A percentile compares a stretch with the other conserved stretches of the same genome.
phyloP scores from a whole-genome alignment of 2,329 filamentous ascomycete species.

The Pyrenochaeta sp. region DNA sequence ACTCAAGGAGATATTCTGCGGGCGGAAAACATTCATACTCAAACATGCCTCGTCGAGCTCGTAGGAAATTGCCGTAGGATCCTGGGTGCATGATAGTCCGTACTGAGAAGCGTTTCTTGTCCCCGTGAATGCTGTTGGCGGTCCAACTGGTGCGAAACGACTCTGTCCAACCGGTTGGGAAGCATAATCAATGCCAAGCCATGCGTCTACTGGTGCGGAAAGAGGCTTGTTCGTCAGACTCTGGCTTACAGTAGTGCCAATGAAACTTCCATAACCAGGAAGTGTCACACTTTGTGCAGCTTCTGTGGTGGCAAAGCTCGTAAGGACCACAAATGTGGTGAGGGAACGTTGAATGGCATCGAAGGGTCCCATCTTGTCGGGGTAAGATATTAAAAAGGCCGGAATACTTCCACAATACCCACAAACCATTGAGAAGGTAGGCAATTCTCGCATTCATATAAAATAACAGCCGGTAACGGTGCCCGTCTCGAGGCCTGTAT shows the following conservation, averaged over 20 bases:
- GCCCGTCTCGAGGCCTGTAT: too few relatives aligned
- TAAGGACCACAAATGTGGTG: too few relatives aligned
- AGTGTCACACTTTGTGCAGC: too few relatives aligned
- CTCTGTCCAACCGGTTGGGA: conserved; percentile 46
- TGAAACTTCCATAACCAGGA: conserved; percentile 49
- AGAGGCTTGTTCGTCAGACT: conserved; percentile 49
- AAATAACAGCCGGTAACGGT: too few relatives aligned
- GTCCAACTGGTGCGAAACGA: conserved; percentile 51
- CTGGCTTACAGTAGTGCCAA: conserved; percentile 46
- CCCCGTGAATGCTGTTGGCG: conserved; percentile 50
- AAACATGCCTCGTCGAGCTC: conserved; percentile 33
- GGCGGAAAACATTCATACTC: conserved; percentile 38
- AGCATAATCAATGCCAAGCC: conserved; percentile 59
- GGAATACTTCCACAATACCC: too few relatives aligned
- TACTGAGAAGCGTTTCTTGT: conserved; percentile 48
- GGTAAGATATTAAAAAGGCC: too few relatives aligned
- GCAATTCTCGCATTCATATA: too few relatives aligned
- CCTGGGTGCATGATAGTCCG: conserved; percentile 54
- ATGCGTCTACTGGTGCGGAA: conserved; percentile 52
- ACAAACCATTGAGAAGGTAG: too few relatives aligned
- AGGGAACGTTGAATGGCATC: too few relatives aligned
- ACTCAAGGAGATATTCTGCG: conserved; percentile 19
- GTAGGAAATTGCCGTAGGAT: conserved; percentile 45
- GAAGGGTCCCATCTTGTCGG: too few relatives aligned
- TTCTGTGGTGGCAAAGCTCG: too few relatives aligned